phyloP scores from a whole-genome alignment of 225 moss, liverwort and hornwort genomes.

The Straminergon stramineum region DNA sequence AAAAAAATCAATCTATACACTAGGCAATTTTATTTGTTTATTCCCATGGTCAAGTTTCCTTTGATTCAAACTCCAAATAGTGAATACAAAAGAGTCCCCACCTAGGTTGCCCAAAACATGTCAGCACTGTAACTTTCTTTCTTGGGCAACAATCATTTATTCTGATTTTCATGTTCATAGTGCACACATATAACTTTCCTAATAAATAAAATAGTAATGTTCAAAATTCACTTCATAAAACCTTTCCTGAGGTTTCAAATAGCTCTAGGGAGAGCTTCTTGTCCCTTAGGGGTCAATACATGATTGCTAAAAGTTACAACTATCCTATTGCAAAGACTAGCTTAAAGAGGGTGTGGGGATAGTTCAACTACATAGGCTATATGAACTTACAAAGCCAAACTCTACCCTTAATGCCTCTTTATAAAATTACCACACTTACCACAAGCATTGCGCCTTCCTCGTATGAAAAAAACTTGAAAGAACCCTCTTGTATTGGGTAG shows the following conservation, averaged over 20 bases:
- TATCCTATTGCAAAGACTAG: not conserved
- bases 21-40: not conserved
- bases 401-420: not conserved
- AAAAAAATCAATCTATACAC: not conserved
- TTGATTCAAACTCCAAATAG: not conserved
- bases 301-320: not conserved
- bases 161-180: too few relatives aligned
- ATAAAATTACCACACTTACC: not conserved
- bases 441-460: not conserved
- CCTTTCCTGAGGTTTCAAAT: rapidly evolving
- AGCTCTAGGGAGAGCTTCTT: not conserved
- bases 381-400: not conserved
- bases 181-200: too few relatives aligned
- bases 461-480: not conserved
- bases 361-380: not conserved
- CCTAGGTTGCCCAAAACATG: not conserved
- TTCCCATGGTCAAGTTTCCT: not conserved
- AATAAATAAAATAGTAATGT: not conserved
- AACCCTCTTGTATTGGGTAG: rapidly evolving
- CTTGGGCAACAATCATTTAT: too few relatives aligned
- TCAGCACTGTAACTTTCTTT: too few relatives aligned
- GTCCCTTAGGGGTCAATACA: not conserved
- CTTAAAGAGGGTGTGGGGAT: not conserved
- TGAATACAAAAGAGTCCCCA: too few relatives aligned
- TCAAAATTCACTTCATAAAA: not conserved